Conservation (phyloP, 75 land plant species). For the Sequoiadendron giganteum region DNA sequence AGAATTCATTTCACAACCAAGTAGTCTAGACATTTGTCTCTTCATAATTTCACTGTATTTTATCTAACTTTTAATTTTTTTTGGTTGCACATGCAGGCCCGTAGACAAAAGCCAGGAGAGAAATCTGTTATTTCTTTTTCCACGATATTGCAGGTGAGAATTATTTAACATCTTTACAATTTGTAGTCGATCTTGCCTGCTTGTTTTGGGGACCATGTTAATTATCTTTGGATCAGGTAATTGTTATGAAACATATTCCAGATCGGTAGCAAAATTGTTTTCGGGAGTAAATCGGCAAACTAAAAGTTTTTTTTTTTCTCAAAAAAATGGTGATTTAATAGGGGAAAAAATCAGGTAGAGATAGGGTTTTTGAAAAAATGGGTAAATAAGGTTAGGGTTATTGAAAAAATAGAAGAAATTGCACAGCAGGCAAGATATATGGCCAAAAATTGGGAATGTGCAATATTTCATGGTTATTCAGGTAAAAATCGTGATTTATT, state of each 20-base stretch:
- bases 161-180: background rate
- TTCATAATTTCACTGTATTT: background rate
- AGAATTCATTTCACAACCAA: background rate
- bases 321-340: too few species aligned
- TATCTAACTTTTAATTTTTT: background rate
- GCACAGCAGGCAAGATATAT: too few species aligned
- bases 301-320: too few species aligned
- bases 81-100: slow-evolving; percentile 45
- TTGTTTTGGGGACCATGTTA: background rate
- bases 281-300: too few species aligned
- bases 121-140: slow-evolving; percentile 82
- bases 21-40: background rate
- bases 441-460: too few species aligned
- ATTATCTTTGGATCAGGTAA: background rate
- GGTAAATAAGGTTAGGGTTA: too few species aligned
- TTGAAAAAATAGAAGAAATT: too few species aligned
- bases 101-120: slow-evolving; percentile 84
- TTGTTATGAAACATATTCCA: background rate
- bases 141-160: slow-evolving; percentile 73
- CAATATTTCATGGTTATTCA: too few species aligned
- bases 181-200: background rate
- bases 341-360: too few species aligned
- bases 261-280: too few species aligned
- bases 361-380: too few species aligned
- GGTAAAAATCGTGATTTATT: too few species aligned